These are phyloP conservation scores for Arthromyces matolae DNA, from an alignment of 768 basidiomycete species.

Conservation along the genomic window DNA sequence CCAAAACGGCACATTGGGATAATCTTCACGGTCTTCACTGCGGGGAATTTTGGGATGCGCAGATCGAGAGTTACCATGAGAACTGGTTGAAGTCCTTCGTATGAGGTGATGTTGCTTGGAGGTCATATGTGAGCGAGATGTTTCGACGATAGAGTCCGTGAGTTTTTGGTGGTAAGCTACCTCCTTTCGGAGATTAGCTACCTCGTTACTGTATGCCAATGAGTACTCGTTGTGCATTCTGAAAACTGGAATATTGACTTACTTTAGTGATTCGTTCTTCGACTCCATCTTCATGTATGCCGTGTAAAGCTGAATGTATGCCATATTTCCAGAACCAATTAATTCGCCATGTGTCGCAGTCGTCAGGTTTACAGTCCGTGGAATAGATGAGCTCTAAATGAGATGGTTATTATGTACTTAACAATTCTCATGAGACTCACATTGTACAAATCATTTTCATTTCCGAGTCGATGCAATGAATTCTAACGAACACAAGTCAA, in stretches of 20 bases:
- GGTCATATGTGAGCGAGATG: too few species aligned
- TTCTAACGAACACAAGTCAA: too few species aligned
- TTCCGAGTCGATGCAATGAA: too few species aligned
- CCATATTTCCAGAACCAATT: not conserved
- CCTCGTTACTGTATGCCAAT: not conserved
- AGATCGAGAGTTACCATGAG: too few species aligned
- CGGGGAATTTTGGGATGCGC: too few species aligned
- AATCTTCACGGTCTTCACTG: not conserved
- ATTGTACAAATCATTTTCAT: not conserved
- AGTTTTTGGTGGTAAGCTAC: too few species aligned
- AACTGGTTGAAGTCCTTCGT: too few species aligned
- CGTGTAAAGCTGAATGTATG: not conserved
- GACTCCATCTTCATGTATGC: not conserved
- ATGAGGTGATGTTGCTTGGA: too few species aligned
- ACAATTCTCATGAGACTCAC: not conserved
- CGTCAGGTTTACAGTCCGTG: not conserved
- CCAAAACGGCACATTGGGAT: conserved; percentile 1
- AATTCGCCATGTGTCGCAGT: not conserved
- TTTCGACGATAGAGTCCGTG: too few species aligned
- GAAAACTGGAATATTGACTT: not conserved
- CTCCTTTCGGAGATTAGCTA: not conserved
- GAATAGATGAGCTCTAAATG: not conserved
- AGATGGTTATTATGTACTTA: not conserved
- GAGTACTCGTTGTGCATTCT: not conserved
- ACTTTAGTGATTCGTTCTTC: not conserved